A percentile compares a stretch with the other conserved stretches of the same genome.
Conservation (phyloP, 106 monocot species). For the Apostasia shenzhenica region DNA sequence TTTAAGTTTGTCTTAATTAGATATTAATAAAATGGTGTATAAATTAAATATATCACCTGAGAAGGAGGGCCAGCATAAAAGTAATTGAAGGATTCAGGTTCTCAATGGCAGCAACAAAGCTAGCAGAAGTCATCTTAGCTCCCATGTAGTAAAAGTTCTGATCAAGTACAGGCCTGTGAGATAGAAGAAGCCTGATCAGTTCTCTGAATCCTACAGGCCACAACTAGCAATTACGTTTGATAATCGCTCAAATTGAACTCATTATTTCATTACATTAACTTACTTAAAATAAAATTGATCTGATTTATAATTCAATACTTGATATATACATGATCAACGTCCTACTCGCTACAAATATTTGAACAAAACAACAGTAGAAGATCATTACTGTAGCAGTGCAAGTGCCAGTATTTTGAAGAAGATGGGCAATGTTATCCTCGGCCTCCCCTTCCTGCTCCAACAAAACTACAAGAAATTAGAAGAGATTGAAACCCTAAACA, state of each 20-base stretch:
- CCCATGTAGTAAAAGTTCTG: conserved; percentile 84
- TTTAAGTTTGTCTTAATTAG: too few relatives aligned
- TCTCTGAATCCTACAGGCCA: too few relatives aligned
- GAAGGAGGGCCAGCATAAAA: conserved; percentile 52
- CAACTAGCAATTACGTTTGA: too few relatives aligned
- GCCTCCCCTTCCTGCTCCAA: conserved; percentile 41
- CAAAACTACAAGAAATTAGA: neutral
- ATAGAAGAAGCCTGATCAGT: neutral
- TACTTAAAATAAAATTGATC: neutral
- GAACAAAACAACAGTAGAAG: neutral
- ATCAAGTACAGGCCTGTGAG: conserved; percentile 65
- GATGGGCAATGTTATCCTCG: conserved; percentile 48
- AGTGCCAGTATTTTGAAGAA: conserved; percentile 57
- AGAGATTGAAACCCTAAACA: too few relatives aligned
- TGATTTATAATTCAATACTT: neutral
- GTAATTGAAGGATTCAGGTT: conserved; percentile 83
- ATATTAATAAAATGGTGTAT: too few relatives aligned
- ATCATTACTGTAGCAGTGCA: conserved; percentile 57
- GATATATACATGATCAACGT: neutral
- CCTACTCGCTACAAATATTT: neutral
- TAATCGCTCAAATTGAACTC: neutral
- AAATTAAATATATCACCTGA: conserved; percentile 22
- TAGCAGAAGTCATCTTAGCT: conserved; percentile 56
- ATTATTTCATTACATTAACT: neutral
- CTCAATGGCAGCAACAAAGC: conserved; percentile 46